Percentiles rank a stretch among this genome's conserved stretches.
phyloP scores from a whole-genome alignment of 768 basidiomycete species.

The Tylopilus rubrobrunneus region DNA sequence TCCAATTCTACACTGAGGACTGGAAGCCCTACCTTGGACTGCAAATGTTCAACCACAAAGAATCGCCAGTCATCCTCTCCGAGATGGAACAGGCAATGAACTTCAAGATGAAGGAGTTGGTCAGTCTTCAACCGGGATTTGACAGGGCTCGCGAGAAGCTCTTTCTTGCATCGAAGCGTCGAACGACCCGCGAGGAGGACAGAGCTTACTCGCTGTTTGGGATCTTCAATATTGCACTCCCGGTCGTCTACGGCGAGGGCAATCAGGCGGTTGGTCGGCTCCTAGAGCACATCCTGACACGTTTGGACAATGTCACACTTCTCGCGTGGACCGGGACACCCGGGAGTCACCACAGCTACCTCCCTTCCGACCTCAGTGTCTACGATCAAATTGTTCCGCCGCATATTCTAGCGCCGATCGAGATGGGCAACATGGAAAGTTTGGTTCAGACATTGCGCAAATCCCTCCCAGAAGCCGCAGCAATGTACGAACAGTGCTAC shows the following conservation, averaged over 20 bases:
- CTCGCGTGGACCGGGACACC: neutral
- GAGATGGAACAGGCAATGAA: neutral
- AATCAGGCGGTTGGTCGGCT: neutral
- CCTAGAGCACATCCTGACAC: neutral
- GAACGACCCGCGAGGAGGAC: conserved; percentile 13
- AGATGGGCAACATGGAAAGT: too few species aligned
- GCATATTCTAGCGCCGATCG: neutral
- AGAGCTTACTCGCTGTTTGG: conserved; percentile 14
- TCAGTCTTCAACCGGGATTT: neutral
- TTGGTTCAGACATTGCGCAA: neutral
- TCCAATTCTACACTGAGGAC: conserved; percentile 11
- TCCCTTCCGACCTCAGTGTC: neutral
- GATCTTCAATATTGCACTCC: conserved; percentile 7
- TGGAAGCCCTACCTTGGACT: conserved; percentile 10
- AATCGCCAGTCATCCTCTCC: neutral
- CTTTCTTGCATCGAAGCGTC: conserved; percentile 7
- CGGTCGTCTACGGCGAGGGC: conserved; percentile 15
- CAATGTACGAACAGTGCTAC: neutral
- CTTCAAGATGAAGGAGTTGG: neutral
- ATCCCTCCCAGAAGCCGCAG: neutral
- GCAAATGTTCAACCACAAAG: conserved; percentile 3
- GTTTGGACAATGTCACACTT: neutral
- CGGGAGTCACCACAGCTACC: neutral
- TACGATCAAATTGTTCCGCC: neutral
- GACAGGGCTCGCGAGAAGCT: conserved; percentile 2